phyloP scores from a whole-genome alignment of 768 basidiomycete species.

The Boletus huronensis region DNA sequence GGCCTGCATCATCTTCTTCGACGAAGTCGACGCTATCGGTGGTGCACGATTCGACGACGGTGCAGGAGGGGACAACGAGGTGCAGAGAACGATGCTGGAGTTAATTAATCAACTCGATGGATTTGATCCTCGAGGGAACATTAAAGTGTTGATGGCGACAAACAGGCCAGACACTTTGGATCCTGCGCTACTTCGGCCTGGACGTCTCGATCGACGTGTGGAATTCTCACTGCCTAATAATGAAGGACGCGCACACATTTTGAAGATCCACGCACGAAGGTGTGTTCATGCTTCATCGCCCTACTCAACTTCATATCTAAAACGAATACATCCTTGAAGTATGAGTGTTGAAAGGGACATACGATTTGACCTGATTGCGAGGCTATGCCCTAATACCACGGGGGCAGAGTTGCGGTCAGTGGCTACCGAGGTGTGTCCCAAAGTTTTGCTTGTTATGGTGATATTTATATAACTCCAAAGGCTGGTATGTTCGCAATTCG shows the following conservation, averaged over 20 bases:
- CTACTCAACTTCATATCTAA: neutral
- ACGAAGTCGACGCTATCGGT: conserved; percentile 97
- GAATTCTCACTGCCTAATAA: conserved; percentile 95
- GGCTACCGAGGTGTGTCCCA: conserved; percentile 76
- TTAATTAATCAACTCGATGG: conserved; percentile 98
- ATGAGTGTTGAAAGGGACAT: conserved; percentile 98
- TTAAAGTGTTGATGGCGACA: conserved; percentile 99
- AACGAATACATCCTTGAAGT: conserved; percentile 38
- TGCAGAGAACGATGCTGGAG: conserved; percentile 99
- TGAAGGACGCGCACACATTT: conserved; percentile 94
- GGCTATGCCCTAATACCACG: conserved; percentile 96
- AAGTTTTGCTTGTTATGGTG: conserved; percentile 46
- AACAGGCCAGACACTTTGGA: conserved; percentile 99
- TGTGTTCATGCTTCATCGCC: conserved; percentile 30
- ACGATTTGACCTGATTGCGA: conserved; percentile 94
- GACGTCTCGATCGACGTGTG: conserved; percentile 93
- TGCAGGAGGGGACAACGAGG: conserved; percentile 98
- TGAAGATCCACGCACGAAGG: conserved; percentile 96
- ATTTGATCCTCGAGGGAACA: conserved; percentile 98
- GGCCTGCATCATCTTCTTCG: conserved; percentile 99
- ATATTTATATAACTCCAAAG: conserved; percentile 81
- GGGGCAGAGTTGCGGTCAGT: conserved; percentile 98
- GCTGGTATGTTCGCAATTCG: conserved; percentile 99
- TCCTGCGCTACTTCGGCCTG: conserved; percentile 92
- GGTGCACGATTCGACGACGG: conserved; percentile 98